phyloP scores from a whole-genome alignment of 164 flowering plant genomes.

The Euptelea pleiosperma region DNA sequence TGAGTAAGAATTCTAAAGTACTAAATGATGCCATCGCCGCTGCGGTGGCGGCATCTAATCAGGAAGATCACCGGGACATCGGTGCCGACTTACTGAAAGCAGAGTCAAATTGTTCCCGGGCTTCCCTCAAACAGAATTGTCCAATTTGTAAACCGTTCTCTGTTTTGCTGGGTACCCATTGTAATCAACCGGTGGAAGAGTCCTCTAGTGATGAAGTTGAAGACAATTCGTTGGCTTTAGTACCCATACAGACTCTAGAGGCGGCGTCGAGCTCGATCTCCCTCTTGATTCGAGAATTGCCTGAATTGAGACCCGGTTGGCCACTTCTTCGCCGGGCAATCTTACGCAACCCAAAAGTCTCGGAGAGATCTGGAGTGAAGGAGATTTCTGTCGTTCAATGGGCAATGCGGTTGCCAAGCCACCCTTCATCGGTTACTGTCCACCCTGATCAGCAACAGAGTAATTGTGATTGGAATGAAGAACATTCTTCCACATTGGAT shows the following conservation, averaged over 20 bases:
- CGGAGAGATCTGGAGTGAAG: conserved; percentile 16
- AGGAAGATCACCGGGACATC: no score
- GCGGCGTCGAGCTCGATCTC: conserved; percentile 35
- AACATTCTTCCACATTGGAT: conserved; percentile 23
- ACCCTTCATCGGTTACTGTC: conserved; percentile 24
- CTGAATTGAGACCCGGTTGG: conserved; percentile 82
- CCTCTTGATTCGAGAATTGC: conserved; percentile 33
- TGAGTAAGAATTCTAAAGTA: conserved; percentile 35
- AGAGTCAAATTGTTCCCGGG: conserved; percentile 5
- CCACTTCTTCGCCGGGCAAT: conserved; percentile 60
- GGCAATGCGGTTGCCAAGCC: conserved; percentile 59
- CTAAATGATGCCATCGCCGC: conserved; percentile 19
- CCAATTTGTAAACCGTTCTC: conserved; percentile 39
- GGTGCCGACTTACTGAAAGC: conserved; percentile 17
- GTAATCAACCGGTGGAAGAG: conserved; percentile 9
- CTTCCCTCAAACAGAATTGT: conserved; percentile 33
- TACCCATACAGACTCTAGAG: conserved; percentile 45
- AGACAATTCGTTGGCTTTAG: conserved; percentile 53
- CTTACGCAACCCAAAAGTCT: conserved; percentile 18
- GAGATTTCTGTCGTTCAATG: conserved; percentile 68
- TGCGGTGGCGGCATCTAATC: neutral
- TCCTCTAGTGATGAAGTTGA: conserved; percentile 1
- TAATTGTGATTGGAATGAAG: no score
- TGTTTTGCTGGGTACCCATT: conserved; percentile 15
- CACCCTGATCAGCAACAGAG: conserved; percentile 35